Base-by-base conservation (phyloP, 106 monocot species). In the Acanthochlamys bracteata region DNA sequence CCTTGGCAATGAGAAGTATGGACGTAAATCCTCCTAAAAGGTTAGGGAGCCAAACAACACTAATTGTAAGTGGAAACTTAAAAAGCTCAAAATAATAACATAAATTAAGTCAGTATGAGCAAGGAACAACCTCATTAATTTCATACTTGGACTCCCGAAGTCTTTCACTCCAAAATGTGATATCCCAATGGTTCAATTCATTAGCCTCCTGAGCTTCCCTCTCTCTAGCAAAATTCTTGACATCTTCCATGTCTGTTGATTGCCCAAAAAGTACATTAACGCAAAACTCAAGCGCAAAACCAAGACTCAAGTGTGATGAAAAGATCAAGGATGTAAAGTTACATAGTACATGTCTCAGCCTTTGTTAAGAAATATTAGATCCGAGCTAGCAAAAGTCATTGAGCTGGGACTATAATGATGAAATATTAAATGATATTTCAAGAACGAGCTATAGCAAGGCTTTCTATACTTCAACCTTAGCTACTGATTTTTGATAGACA, bases 151-250 rank as follows among this genome's bases (percentile, higher is more conserved):
- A 64, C 69, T 98, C 96, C 15, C 96, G 74, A 61, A 98, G 83
- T 49, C 96, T 82, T 73, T 98, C 96, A 56, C 96, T 98, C 96
- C 96, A 98, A 63, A 91, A 98, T 42, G 19, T 83, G 21, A 85
- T 62, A 55, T 98, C 96, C 96, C 96, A 98, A 43, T 91, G 91
- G 51, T 65, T 78, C 56, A 98, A 70, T 46, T 84, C 75, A 80
- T 83, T 73, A 33, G 96, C 91, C 69, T 91, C 96, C n/a, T 66
- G 73, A 66, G 83, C 84, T 75, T 70, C 82, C 43, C 72, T 81
- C 22, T 85, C 83, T 70, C 42, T 74, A 49, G 96, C 91, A 77
- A 85, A 91, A 22, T 59, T 70, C 69, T 81, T 98, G 20, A 98
- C 40, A 46, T 91, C 91, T 79, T 98, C 96, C 71, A 91, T 76